Conservation (phyloP, 306 rosid genomes). For the Cajanus cajan region DNA sequence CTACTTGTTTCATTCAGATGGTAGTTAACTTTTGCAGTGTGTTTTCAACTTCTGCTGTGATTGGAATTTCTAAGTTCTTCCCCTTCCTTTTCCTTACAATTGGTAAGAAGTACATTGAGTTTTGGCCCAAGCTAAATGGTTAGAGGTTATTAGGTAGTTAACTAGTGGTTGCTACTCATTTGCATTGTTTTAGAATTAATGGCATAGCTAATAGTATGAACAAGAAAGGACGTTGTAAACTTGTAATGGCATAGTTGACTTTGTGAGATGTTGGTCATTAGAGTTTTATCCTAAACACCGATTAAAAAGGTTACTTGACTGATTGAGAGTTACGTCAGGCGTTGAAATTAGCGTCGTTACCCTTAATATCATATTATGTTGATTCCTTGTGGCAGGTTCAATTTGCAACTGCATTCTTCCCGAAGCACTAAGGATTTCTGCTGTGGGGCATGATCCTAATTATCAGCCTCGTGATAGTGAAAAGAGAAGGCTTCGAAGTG, state of each 20-base stretch:
- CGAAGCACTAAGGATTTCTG: slow-evolving; percentile 69
- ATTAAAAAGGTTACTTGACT: too few species aligned
- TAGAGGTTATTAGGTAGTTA: not conserved
- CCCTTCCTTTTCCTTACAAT: not conserved
- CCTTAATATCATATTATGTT: not conserved
- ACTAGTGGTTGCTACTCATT: not conserved
- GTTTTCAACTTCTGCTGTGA: not conserved
- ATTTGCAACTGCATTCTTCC: slow-evolving; percentile 89
- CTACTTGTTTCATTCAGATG: slow-evolving; percentile 11
- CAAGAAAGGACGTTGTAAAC: not conserved
- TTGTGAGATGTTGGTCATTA: not conserved
- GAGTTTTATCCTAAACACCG: not conserved
- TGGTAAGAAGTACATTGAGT: not conserved
- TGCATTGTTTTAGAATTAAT: not conserved
- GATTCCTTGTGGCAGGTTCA: slow-evolving; percentile 58
- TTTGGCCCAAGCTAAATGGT: not conserved
- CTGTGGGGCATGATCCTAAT: slow-evolving; percentile 72
- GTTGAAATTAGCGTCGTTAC: not conserved
- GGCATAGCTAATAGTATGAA: not conserved
- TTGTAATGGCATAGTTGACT: not conserved
- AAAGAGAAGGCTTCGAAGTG: slow-evolving; percentile 67
- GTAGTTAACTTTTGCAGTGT: not conserved
- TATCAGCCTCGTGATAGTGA: slow-evolving; percentile 60
- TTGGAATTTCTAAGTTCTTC: not conserved
- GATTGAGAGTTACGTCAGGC: not conserved